Evolutionary conservation across 495 filamentous ascomycete species (phyloP), one percentile per base, ranked within the genome.

Genomic region (Xylaria sp.): DNA sequence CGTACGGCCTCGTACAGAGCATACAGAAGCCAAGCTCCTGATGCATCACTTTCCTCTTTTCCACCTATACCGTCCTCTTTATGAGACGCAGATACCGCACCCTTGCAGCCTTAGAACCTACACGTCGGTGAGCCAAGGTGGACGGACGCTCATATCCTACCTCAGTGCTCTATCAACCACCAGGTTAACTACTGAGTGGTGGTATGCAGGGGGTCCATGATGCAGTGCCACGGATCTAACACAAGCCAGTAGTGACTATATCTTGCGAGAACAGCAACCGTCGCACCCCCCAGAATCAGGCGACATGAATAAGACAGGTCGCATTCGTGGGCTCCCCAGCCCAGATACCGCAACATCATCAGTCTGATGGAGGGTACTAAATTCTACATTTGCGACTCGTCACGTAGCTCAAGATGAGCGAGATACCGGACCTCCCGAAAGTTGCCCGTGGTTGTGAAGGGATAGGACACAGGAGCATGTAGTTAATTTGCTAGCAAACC

Each of bases 401-500:
- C 69, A 55, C 61, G 48, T 59, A 71, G 69, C 24, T 71, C 52
- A 50, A 71, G 61, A 63, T 55, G 69, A 66, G 48, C 61, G 61
- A 64, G 44, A 15, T 58, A 65, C 48, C 59, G 52, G 61, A 35
- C 41, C 61, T 40, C 69, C 69, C 69, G 52, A 66, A 66, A 65
- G 61, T 50, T n/a, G 50, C 48, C 61, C 46, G 37, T 59, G 41
- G 43, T n/a, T 61, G 53, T 62, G 31, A 43, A 35, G 50, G 44
- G 44, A 31, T 50, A 50, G 33, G 37, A 59, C 46, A 50, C 41
- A 55, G 41, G 14, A 26, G 43, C 67, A 41, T 33, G 24, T 44
- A 52, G n/a, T 63, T 70, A 43, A 46, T 46, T 35, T 59, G 53
- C 29, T 41, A 46, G 52, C 65, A 67, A 68, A 11, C 65, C 58